Conservation (phyloP, 257 asterid genomes). For the Knoxia roxburghii region DNA sequence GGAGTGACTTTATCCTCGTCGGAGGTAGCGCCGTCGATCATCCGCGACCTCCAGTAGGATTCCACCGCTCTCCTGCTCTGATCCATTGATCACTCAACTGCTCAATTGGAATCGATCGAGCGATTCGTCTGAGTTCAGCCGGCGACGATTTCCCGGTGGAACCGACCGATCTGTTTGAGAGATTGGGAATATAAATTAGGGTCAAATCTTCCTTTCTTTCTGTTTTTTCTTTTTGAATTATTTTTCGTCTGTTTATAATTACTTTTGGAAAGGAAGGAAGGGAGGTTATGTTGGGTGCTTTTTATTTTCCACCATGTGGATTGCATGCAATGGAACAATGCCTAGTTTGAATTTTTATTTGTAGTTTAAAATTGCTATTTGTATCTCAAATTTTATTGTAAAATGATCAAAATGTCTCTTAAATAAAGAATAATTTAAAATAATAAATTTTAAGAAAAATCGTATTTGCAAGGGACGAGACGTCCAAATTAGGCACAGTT, state of each 20-base stretch:
- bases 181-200: background rate
- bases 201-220: background rate
- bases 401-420: too few relatives aligned
- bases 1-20: conserved; percentile 97
- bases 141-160: background rate
- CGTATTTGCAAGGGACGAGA: too few relatives aligned
- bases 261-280: background rate
- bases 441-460: too few relatives aligned
- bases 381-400: too few relatives aligned
- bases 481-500: too few relatives aligned
- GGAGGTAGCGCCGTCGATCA: conserved; percentile 82
- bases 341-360: too few relatives aligned
- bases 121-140: background rate
- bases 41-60: conserved; percentile 88
- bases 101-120: background rate
- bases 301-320: background rate
- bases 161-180: background rate
- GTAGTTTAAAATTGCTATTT: too few relatives aligned
- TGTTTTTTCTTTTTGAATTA: too few relatives aligned
- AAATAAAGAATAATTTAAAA: too few relatives aligned
- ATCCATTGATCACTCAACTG: conserved; percentile 43
- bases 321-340: background rate
- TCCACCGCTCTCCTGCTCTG: conserved; percentile 98
- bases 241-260: background rate
- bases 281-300: background rate